Percentiles rank a stretch among this genome's conserved stretches.
Conservation (phyloP, 352 stramenopile genomes). For the Globisporangium camurandrum region DNA sequence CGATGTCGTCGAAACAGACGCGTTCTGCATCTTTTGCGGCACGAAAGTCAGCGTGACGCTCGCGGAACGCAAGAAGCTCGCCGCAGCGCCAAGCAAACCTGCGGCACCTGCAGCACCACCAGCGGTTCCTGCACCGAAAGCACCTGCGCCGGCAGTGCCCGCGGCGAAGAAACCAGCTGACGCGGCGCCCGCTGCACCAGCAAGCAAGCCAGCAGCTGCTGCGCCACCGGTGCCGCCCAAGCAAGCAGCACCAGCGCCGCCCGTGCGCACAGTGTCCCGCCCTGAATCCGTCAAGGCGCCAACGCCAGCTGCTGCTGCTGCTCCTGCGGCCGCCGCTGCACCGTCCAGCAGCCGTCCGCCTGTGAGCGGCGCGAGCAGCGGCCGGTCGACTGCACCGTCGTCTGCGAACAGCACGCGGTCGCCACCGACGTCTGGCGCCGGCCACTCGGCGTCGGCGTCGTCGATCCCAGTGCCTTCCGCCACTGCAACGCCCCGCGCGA, state of each 20-base stretch:
- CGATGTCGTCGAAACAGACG: constrained; percentile 62
- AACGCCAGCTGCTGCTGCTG: constrained; percentile 9
- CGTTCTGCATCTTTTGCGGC: constrained; percentile 86
- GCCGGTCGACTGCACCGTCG: constrained; percentile 9
- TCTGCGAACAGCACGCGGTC: constrained; percentile 18
- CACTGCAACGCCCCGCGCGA: constrained; percentile 14
- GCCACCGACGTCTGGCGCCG: constrained; percentile 20
- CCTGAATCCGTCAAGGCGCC: constrained; percentile 10
- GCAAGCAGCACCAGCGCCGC: neutral
- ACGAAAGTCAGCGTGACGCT: constrained; percentile 73
- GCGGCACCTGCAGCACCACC: constrained; percentile 12
- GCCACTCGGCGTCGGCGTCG: neutral
- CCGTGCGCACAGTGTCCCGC: constrained; percentile 6
- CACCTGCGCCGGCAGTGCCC: constrained; percentile 1
- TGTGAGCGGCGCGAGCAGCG: neutral
- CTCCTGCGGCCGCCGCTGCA: too few species aligned
- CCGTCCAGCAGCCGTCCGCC: constrained; percentile 7
- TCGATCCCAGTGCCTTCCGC: neutral
- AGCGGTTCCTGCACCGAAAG: constrained; percentile 1
- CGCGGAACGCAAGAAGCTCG: constrained; percentile 36
- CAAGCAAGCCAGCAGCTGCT: constrained; percentile 10
- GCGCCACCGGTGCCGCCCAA: constrained; percentile 1
- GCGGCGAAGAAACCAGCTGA: constrained; percentile 5
- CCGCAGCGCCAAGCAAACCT: constrained; percentile 10
- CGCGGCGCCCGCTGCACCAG: constrained; percentile 14